These are phyloP conservation scores for Tricholoma terreum DNA, from an alignment of 768 basidiomycete genomes.

Conservation along the genomic window DNA sequence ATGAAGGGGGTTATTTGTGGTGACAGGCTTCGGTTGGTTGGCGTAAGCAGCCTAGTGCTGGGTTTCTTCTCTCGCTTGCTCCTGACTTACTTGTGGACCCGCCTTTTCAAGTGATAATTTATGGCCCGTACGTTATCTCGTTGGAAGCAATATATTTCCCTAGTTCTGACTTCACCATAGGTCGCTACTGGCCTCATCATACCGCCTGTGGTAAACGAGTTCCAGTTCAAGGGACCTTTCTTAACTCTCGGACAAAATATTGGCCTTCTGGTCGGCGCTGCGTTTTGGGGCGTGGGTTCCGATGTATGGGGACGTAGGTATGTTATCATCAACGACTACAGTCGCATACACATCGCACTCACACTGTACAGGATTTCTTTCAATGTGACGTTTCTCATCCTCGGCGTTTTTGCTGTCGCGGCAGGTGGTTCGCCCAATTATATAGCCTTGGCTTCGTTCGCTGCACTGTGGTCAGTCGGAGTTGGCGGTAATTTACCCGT, in stretches of 20 bases:
- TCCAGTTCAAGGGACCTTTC: slow-evolving; percentile 56
- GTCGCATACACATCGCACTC: neutral
- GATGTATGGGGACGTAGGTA: slow-evolving; percentile 73
- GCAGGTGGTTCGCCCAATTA: slow-evolving; percentile 59
- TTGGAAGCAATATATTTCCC: neutral
- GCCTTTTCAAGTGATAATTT: slow-evolving; percentile 55
- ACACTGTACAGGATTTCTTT: slow-evolving; percentile 49
- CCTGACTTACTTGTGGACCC: neutral
- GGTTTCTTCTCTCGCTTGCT: neutral
- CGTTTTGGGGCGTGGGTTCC: slow-evolving; percentile 64
- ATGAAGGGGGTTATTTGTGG: slow-evolving; percentile 61
- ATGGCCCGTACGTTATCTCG: slow-evolving; percentile 54
- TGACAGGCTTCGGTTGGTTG: slow-evolving; percentile 75
- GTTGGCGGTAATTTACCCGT: slow-evolving; percentile 69
- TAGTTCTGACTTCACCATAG: slow-evolving; percentile 24
- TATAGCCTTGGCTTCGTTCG: slow-evolving; percentile 47
- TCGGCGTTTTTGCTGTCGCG: slow-evolving; percentile 61
- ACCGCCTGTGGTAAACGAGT: slow-evolving; percentile 61
- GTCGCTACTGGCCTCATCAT: slow-evolving; percentile 67
- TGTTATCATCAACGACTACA: slow-evolving; percentile 1
- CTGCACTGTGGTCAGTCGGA: slow-evolving; percentile 61
- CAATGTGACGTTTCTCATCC: slow-evolving; percentile 67
- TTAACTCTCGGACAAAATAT: slow-evolving; percentile 70
- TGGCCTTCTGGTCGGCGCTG: slow-evolving; percentile 66
- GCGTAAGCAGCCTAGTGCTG: slow-evolving; percentile 48